Evolutionary conservation across 306 rosid species (phyloP), one percentile per base, ranked within the genome.

Genomic region (Quercus ilex): DNA sequence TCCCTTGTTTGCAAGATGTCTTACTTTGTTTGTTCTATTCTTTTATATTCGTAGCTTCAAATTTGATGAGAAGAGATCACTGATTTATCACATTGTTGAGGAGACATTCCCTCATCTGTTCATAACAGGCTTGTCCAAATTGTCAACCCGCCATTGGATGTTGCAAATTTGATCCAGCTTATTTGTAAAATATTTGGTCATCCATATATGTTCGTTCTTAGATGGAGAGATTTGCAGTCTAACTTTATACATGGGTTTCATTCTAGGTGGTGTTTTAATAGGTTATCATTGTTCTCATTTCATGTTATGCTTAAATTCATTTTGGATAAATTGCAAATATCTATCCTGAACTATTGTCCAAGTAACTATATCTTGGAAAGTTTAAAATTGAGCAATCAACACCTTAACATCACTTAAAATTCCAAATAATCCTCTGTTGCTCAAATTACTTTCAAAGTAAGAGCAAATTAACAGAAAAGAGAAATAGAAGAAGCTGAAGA

Each of bases 161-260:
- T 96, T 55, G 97, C 97, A 46, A 97, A 96, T 69, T 85, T 91
- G 63, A 96, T 96, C 89, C 93, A 93, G 91, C 92, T 93, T 82
- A 96, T 93, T 86, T 96, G 99, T 83, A 95, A 95, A 91, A 93
- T 95, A 80, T 95, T 95, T 95, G 99, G 99, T 95, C 99, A 59
- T 93, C 98, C 18, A 91, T 96, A 73, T 96, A 96, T 87, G 98
- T 96, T 88, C 0, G 97, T 71, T 46, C 25, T 74, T 69, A 68
- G 63, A 17, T 25, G 28, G 41, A 19, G 20, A 18, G 1, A 15
- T 31, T 52, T 23, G 31, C 38, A 0, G 28, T 67, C 33, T 74
- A 46, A 25, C 21, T 77, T 20, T 55, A 31, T 30, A 3, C 12
- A 30, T 6, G 13, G 12, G 7, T 31, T 64, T 64, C 43, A 30